Evolutionary conservation across 23 red algal species (phyloP), one percentile per base, ranked within the genome.

Genomic region (Gracilaria domingensis): DNA sequence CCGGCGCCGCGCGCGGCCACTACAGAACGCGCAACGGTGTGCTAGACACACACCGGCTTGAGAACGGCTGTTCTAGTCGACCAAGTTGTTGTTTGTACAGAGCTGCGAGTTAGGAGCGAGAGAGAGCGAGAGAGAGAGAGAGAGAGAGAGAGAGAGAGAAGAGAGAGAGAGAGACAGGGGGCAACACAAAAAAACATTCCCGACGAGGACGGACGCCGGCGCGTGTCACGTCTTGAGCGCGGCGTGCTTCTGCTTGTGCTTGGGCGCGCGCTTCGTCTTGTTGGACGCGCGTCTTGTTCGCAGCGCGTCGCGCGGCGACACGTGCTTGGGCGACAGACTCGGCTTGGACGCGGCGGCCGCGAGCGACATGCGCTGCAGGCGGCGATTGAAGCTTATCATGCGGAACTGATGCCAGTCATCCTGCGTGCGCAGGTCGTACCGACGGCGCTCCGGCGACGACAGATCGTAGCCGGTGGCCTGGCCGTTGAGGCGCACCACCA

Each of bases 331-430:
- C 39, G 72, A 77, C 45, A 51, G 38, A 8, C 23, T 29, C 4
- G 40, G 72, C 24, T 50, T 77, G 21, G 72, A 48, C 4, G 72
- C 38, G n/a, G 72, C 38, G 26, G 72, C 38, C n/a, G 72, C 38
- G 40, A 77, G 72, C 38, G 72, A 77, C 38, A 77, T 34, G 39
- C 40, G 42, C 28, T 77, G 72, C 16, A 77, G 45, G 0, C 72
- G 72, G 0, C 72, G 72, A 28, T 77, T 77, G 72, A 77, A 77
- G 45, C 72, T 77, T 28, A 77, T 45, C 72, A 77, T 77, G 39
- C 72, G 72, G 45, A 77, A 77, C 20, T 77, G 23, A 20, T 77
- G 72, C 72, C 72, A 77, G 72, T 77, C 72, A 37, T 77, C 72
- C 39, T 77, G 17, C 21, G 40, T 77, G 25, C 45, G 38, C 4